phyloP scores from a whole-genome alignment of 306 rosid species.

The Potentilla sterilis region DNA sequence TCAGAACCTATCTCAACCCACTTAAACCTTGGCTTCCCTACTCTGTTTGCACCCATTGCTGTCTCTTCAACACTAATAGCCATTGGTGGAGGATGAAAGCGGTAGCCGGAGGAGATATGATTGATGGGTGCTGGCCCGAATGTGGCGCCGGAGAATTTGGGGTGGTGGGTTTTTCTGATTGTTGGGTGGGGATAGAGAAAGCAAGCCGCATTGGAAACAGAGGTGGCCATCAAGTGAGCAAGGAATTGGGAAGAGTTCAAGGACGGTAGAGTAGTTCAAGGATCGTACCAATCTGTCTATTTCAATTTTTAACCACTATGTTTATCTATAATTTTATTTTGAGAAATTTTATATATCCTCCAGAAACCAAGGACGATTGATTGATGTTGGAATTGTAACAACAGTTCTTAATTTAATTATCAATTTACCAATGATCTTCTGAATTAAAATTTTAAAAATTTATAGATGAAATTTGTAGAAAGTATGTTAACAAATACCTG shows the following conservation, averaged over 20 bases:
- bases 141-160: conserved; percentile 4
- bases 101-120: conserved; percentile 24
- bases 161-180: conserved; percentile 23
- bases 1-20: conserved; percentile 50
- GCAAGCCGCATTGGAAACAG: conserved; percentile 26
- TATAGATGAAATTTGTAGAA: too few species aligned
- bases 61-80: conserved; percentile 31
- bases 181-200: conserved; percentile 24
- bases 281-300: too few species aligned
- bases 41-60: conserved; percentile 26
- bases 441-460: too few species aligned
- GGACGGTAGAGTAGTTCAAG: too few species aligned
- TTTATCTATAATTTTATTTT: too few species aligned
- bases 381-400: too few species aligned
- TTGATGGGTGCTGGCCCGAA: conserved; percentile 19
- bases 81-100: conserved; percentile 28
- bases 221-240: conserved; percentile 32
- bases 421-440: too few species aligned
- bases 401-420: too few species aligned
- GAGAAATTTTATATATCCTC: too few species aligned
- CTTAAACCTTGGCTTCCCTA: conserved; percentile 43
- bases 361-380: too few species aligned
- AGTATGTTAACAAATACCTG: too few species aligned
- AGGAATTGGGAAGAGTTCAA: neutral
- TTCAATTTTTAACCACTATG: too few species aligned